Evolutionary conservation across 2,329 filamentous ascomycete species (phyloP).

Genomic region (Trichoderma atroviride): DNA sequence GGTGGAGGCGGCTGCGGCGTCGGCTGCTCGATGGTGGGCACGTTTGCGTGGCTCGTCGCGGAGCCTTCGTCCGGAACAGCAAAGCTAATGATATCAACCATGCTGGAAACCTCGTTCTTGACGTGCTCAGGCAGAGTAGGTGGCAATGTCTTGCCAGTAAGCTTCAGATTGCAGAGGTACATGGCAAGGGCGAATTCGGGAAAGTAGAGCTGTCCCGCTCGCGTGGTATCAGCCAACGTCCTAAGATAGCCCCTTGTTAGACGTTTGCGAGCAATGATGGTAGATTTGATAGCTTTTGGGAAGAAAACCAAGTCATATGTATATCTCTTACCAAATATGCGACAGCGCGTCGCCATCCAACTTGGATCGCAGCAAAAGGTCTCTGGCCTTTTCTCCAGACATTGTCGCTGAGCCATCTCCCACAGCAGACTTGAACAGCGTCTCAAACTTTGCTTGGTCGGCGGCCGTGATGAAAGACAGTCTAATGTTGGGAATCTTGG

Average conservation of each 20-base stretch:
- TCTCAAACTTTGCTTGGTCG: conserved; percentile 97
- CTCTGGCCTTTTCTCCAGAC: conserved; percentile 89
- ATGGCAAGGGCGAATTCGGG: conserved; percentile 97
- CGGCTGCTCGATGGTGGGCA: conserved; percentile 71
- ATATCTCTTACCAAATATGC: conserved; percentile 75
- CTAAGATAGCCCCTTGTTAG: conserved; percentile 46
- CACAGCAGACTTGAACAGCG: conserved; percentile 93
- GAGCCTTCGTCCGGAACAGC: conserved; percentile 74
- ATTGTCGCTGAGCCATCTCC: conserved; percentile 82
- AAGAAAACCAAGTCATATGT: not conserved
- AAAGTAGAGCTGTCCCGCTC: conserved; percentile 93
- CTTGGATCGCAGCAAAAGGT: conserved; percentile 85
- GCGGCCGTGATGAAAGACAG: conserved; percentile 93
- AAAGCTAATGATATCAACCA: conserved; percentile 99
- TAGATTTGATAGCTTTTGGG: not conserved
- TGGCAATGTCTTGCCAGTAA: conserved; percentile 84
- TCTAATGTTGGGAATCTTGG: conserved; percentile 89
- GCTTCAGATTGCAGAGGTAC: conserved; percentile 94
- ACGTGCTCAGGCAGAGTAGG: conserved; percentile 76
- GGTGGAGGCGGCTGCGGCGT: conserved; percentile 74
- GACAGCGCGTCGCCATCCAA: conserved; percentile 85
- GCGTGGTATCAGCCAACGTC: conserved; percentile 93
- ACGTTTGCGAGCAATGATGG: not conserved
- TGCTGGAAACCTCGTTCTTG: conserved; percentile 96
- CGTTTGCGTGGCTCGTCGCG: conserved; percentile 58